phyloP scores from a whole-genome alignment of 257 asterid genomes.

The Solanum pimpinellifolium region DNA sequence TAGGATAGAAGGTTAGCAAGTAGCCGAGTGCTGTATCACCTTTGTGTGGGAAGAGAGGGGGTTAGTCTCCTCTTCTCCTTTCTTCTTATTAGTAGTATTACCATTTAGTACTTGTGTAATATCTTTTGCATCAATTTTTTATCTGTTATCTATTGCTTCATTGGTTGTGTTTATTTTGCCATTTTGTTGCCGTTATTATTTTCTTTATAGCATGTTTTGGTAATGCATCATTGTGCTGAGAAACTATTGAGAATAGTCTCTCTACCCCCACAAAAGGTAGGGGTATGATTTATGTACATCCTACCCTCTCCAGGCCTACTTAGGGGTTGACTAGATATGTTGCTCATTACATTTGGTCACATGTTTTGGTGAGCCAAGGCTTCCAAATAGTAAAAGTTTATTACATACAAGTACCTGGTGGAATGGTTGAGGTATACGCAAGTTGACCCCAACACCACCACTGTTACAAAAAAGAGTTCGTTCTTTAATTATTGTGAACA shows the following conservation, averaged over 20 bases:
- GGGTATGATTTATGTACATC: accelerated
- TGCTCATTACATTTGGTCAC: background rate
- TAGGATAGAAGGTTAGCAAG: background rate
- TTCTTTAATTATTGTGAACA: background rate
- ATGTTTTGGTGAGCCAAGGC: background rate
- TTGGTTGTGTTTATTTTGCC: background rate
- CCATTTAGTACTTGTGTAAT: background rate
- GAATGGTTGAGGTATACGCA: background rate
- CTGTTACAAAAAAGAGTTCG: background rate
- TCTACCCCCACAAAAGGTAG: background rate
- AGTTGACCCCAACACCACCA: background rate
- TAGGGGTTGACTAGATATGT: background rate
- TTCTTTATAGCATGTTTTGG: background rate
- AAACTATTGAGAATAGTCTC: background rate
- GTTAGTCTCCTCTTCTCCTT: background rate
- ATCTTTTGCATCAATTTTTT: background rate
- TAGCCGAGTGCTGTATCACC: background rate
- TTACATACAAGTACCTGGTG: background rate
- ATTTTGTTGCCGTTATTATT: background rate
- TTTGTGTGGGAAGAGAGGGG: background rate
- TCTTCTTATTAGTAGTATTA: background rate
- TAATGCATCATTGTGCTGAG: background rate
- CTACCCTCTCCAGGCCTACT: background rate
- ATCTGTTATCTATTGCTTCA: background rate
- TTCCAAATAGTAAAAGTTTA: background rate